Evolutionary conservation across 305 asterid genomes (phyloP).

Genomic region (Fraxinus sp.): DNA sequence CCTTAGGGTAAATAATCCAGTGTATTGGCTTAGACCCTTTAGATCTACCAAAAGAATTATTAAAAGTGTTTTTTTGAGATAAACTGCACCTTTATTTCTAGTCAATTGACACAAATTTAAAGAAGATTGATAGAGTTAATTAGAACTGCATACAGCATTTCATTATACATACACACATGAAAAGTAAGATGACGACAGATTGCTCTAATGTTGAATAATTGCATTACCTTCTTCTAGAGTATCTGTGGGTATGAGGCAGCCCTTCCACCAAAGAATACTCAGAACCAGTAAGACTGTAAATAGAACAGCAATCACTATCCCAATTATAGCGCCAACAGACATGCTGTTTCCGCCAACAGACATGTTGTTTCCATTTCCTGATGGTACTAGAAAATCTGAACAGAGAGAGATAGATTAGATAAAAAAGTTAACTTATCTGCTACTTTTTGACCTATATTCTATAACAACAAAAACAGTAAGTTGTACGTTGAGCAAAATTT

Average conservation of each 20-base stretch:
- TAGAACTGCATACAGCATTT: not conserved
- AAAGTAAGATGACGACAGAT: not conserved
- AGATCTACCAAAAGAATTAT: constrained; percentile 38
- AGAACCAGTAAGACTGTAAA: not conserved
- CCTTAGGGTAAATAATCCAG: too few species aligned
- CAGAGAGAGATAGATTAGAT: not conserved
- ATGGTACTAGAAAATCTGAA: constrained; percentile 15
- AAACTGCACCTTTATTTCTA: not conserved
- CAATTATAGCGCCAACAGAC: constrained; percentile 3
- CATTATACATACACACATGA: not conserved
- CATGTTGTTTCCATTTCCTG: not conserved
- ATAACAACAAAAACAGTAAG: not conserved
- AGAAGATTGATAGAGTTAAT: not conserved
- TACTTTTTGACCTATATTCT: not conserved
- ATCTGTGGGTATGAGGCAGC: not conserved
- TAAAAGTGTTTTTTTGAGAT: too few species aligned
- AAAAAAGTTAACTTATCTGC: not conserved
- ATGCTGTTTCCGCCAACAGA: not conserved
- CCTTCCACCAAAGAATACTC: not conserved
- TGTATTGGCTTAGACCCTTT: too few species aligned
- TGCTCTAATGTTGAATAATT: not conserved
- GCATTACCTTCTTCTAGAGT: not conserved
- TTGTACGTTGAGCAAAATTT: too few species aligned
- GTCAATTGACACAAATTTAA: not conserved
- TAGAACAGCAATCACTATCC: not conserved